phyloP scores from a whole-genome alignment of 345 rosid genomes.

The Durio zibethinus region DNA sequence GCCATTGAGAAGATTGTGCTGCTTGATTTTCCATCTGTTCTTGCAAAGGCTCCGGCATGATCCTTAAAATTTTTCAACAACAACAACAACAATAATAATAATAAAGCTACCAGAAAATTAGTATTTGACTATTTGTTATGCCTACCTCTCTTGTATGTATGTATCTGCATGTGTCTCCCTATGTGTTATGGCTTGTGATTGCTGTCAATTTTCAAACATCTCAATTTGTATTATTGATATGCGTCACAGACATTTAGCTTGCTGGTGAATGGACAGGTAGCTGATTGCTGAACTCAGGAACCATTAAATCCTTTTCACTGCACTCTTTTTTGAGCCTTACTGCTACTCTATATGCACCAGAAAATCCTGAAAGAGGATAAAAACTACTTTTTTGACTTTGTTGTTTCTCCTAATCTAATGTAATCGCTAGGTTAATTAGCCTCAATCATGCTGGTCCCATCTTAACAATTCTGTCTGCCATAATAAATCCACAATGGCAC shows the following conservation, averaged over 20 bases:
- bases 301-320: background rate
- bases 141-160: background rate
- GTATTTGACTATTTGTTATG: background rate
- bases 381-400: constrained; percentile 19
- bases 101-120: background rate
- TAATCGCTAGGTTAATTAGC: background rate
- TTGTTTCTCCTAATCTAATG: background rate
- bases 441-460: constrained; percentile 17
- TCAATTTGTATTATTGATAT: constrained; percentile 16
- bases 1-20: constrained; percentile 74
- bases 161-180: background rate
- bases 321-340: too few species aligned
- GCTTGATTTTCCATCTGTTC: constrained; percentile 60
- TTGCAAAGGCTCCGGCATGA: constrained; percentile 44
- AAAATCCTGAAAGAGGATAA: constrained; percentile 4
- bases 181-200: background rate
- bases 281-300: background rate
- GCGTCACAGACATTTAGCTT: constrained; percentile 9
- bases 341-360: background rate
- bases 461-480: constrained; percentile 22
- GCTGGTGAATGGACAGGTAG: background rate
- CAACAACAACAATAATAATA: too few species aligned
- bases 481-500: background rate
- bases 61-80: background rate
- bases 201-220: constrained; percentile 3